phyloP scores from a whole-genome alignment of 148 eudicot genomes.

The Rhododendron williamsianum region DNA sequence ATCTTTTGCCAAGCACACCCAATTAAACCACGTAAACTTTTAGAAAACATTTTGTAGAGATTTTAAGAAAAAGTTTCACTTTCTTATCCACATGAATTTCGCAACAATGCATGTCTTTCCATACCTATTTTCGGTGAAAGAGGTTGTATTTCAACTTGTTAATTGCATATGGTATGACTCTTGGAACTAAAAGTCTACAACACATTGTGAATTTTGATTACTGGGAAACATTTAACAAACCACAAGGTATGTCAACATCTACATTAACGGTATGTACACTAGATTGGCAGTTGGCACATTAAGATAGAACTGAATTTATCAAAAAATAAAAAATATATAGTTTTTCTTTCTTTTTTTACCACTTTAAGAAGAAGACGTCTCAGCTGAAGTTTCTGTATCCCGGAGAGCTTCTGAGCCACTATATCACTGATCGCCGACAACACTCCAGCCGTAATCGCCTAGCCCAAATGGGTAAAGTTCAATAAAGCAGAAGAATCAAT shows the following conservation, averaged over 20 bases:
- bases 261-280: background rate
- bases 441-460: slow-evolving; percentile 87
- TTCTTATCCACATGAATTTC: background rate
- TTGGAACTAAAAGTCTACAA: background rate
- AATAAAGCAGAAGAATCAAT: background rate
- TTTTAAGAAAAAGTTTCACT: background rate
- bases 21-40: background rate
- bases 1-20: background rate
- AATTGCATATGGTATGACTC: background rate
- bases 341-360: slow-evolving; percentile 25
- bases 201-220: background rate
- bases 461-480: slow-evolving; percentile 1
- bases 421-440: slow-evolving; percentile 86
- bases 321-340: background rate
- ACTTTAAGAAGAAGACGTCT: slow-evolving; percentile 93
- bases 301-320: background rate
- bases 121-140: background rate
- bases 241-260: background rate
- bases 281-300: background rate
- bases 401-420: slow-evolving; percentile 86
- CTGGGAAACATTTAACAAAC: background rate
- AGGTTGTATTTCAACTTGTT: background rate
- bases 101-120: background rate
- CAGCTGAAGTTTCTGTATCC: slow-evolving; percentile 82
- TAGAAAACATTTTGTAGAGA: background rate